These are phyloP conservation scores for Salix purpurea DNA, from an alignment of 345 rosid species.

Conservation along the genomic window DNA sequence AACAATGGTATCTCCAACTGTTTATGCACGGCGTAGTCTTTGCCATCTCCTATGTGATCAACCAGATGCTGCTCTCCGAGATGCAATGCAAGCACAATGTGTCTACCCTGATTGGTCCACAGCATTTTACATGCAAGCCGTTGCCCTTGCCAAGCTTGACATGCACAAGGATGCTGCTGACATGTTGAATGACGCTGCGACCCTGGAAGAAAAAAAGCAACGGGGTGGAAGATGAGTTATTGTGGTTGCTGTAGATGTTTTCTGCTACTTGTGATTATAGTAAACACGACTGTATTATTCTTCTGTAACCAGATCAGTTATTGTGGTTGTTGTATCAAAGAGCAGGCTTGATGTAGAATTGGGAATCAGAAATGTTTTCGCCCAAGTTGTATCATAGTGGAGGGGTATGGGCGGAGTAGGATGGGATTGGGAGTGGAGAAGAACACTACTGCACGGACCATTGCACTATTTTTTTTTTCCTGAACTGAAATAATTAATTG, in stretches of 20 bases:
- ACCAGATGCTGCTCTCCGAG: slow-evolving; percentile 83
- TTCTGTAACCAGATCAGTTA: slow-evolving; percentile 22
- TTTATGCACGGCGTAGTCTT: slow-evolving; percentile 70
- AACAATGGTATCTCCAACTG: slow-evolving; percentile 83
- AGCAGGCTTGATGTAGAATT: slow-evolving; percentile 20
- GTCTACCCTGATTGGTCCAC: slow-evolving; percentile 88
- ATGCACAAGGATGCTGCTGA: slow-evolving; percentile 80
- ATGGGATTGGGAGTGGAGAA: background rate
- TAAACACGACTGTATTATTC: slow-evolving; percentile 18
- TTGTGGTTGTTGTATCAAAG: slow-evolving; percentile 22
- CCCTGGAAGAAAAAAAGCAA: slow-evolving; percentile 63
- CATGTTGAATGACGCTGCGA: slow-evolving; percentile 76
- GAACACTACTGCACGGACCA: background rate
- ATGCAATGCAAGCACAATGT: slow-evolving; percentile 93
- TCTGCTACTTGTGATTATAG: too few relatives aligned
- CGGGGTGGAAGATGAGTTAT: slow-evolving; percentile 31
- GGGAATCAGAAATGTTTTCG: slow-evolving; percentile 16
- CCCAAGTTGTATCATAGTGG: slow-evolving; percentile 31
- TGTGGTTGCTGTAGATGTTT: too few relatives aligned
- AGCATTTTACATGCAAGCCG: slow-evolving; percentile 82
- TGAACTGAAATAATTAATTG: slow-evolving; percentile 17
- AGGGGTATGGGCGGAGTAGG: background rate
- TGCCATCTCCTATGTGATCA: slow-evolving; percentile 73
- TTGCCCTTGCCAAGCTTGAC: slow-evolving; percentile 75
- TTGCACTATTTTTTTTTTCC: slow-evolving; percentile 7